A percentile compares a stretch with the other conserved stretches of the same genome.
These are phyloP conservation scores for Triangularia verruculosa DNA, from an alignment of 2,329 filamentous ascomycete genomes.

Conservation along the genomic window DNA sequence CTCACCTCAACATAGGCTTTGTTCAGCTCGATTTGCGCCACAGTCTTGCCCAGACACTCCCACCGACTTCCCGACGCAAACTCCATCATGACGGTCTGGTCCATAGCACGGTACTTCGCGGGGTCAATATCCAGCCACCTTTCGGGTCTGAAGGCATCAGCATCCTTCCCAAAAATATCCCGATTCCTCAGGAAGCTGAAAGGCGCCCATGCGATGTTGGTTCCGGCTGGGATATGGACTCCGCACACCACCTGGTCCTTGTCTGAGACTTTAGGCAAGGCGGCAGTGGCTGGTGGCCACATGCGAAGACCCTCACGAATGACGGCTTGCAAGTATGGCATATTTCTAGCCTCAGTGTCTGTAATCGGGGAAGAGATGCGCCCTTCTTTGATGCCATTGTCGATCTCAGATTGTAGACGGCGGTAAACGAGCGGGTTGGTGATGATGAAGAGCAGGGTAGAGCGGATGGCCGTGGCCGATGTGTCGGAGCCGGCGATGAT, in stretches of 20 bases:
- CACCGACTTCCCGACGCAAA: conserved; percentile 32
- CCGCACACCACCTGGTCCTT: conserved; percentile 21
- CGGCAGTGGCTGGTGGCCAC: conserved; percentile 23
- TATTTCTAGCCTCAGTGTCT: conserved; percentile 37
- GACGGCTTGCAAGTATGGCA: conserved; percentile 44
- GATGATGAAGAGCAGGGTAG: conserved; percentile 17
- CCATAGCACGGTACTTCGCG: conserved; percentile 19
- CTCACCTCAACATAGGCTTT: conserved; percentile 31
- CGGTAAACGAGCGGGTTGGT: conserved; percentile 9
- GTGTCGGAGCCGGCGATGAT: conserved; percentile 20
- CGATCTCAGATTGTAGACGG: conserved; percentile 28
- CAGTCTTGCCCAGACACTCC: conserved; percentile 32
- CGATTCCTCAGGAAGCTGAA: conserved; percentile 15
- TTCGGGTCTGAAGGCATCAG: conserved; percentile 43
- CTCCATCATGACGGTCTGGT: conserved; percentile 28
- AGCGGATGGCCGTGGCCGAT: conserved; percentile 16
- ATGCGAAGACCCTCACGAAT: conserved; percentile 28
- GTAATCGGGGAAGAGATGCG: conserved; percentile 32
- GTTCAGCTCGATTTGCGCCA: conserved; percentile 33
- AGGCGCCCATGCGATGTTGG: conserved; percentile 16
- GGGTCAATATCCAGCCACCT: conserved; percentile 37
- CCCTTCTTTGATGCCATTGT: conserved; percentile 36
- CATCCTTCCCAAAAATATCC: conserved; percentile 35
- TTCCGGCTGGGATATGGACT: conserved; percentile 16
- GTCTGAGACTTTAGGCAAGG: conserved; percentile 19